Evolutionary conservation across 2,329 filamentous ascomycete species (phyloP), one percentile per base, ranked within the genome.

Genomic region (Fusarium brevicatenulatum): DNA sequence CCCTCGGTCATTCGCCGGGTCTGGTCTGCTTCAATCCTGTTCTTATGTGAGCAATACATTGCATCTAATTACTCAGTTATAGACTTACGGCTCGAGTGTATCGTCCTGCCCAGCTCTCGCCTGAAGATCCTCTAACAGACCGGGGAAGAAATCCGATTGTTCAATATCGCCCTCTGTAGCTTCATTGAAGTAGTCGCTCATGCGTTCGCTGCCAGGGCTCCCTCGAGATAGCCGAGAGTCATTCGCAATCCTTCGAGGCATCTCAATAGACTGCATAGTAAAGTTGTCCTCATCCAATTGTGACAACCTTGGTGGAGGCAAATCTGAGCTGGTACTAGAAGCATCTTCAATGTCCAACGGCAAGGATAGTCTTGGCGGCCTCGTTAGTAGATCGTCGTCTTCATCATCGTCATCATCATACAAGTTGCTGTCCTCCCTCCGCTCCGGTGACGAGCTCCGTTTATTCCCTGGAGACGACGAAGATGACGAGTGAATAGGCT

Each of bases 221-320:
- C 85, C 86, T 62, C 90, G 80, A 16, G 87, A 88, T 36, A 87
- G 75, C 36, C 88, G 81, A 7, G 82, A 81, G 7, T 80, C 77
- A 0, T 84, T 83, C 52, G 83, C 76, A 21, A 85, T 86, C 54
- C 90, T 82, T 34, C 90, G 84, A 12, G 89, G 86, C 54, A 91
- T 76, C 80, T 92, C 90, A 34, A 92, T 85, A 4, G 90, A 91
- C 66, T 87, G 85, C 44, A 86, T 79, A 0, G 90, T 91, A 68
- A 85, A 85, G 71, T 91, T 87, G 46, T 90, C 87, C 32, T 90
- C 88, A 61, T 91, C 89, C 30, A 91, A 76, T 15, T 85, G 83
- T 37, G 87, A 86, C 55, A 87, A 85, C 57, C 83, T 85, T 37
- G 89, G 90, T 13, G 88, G 88, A 43, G 84, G 83, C 62, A 90